Evolutionary conservation across 352 stramenopile genomes (phyloP), one percentile per base, ranked within the genome.

Genomic region (Phytopythium boreale): DNA sequence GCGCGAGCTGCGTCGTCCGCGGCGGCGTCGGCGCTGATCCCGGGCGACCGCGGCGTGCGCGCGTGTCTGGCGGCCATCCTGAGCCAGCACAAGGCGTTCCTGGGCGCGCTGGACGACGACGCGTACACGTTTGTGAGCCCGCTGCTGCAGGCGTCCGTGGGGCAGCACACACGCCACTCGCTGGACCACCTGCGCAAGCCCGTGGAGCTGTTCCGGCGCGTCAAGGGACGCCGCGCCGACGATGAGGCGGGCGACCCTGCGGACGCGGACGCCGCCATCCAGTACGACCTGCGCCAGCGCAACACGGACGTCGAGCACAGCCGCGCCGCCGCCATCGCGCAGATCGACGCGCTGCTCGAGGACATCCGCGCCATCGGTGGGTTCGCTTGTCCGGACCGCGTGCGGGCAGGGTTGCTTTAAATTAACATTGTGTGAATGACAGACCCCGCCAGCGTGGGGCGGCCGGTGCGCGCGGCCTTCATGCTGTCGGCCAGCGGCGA

Each of bases 161-260:
- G 83, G 0, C 80, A 89, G 61, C 87, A 95, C 69, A 87, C 83
- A 34, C 85, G 87, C 39, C 87, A 95, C 66, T 84, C 85, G 31
- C 74, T 95, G 3, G 85, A 95, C 63, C 87, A 95, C 59, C 49
- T 95, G 37, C 74, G 80, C 24, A 93, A 91, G 56, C 84, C 85
- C 0, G 37, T 94, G 1, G 83, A 90, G 60, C 64, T 73, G 7
- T 61, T 80, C 24, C 53, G 0, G 37, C 51, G 6, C 31, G 55
- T 7, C 7, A 4, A 56, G 64, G 26, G 34, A 61, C 8, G 52
- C 24, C 19, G 67, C 61, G 26, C 7, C 39, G 19, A 36, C 19
- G 64, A 63, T 0, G 66, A 63, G 1, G 39, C 71, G 34, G 51
- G 6, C n/a, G 27, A 26, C 7, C 11, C 34, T 14, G 53, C 2